Base-by-base conservation (phyloP, 352 stramenopile species). In the Pythium phragmiticola region DNA sequence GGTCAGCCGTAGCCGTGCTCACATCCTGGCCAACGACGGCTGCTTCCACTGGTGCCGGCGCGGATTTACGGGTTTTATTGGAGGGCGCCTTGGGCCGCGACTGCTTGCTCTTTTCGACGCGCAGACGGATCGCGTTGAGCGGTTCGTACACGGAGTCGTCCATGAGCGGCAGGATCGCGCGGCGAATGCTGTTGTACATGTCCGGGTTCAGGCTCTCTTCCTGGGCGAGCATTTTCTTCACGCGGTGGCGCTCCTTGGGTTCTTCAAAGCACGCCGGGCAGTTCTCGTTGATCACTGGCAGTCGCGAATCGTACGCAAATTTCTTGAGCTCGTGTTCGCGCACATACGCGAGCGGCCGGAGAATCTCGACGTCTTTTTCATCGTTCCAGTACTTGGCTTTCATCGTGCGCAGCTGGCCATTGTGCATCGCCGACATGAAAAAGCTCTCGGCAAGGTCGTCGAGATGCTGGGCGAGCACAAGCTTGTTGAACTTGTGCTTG, bases 221-320 rank as follows among this genome's bases (percentile, higher is more conserved):
- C 49, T 88, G 73, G 2, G 86, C 84, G 1, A 98, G 75, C 52
- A 98, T 78, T 63, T 97, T 95, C 75, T 99, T 99, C 9, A 98
- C 79, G 34, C 96, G 80, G 34, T 95, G 87, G 57, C 96, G 78
- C 71, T 99, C 96, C 68, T 88, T 98, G 17, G 94, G 92, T 72
- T 97, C 87, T 75, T 98, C 95, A 73, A 99, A 99, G 69, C 96
- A 98, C 19, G 94, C 90, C 23, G 96, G 96, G 63, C 92, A 98
- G 75, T 98, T 99, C 70, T 99, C 96, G 73, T 98, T 98, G 53
- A 99, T 98, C 3, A 99, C 78, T 2, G 95, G 95, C 1, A 98
- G 75, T n/a, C 92, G 84, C 21, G 84, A 82, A 48, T 78, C 76
- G 19, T 66, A 51, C 3, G 74, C 74, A 69, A 81, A 81, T 34